Base-by-base conservation (phyloP, 192 early-diverging fungal genomes). In the Piromyces finnis region DNA sequence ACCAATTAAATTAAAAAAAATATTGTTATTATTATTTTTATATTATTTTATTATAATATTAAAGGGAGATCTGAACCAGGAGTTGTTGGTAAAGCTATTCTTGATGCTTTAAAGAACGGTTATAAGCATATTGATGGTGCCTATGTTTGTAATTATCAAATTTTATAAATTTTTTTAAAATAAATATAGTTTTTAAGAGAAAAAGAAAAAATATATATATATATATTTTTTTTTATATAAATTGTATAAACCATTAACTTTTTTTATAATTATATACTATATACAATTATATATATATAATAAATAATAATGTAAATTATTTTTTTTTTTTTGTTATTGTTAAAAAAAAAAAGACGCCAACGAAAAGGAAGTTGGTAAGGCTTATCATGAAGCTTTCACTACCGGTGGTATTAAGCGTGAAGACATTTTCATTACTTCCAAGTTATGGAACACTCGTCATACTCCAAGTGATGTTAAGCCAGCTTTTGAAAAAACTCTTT, bases 101-200 rank as follows among this genome's bases (percentile, higher is more conserved):
- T 86, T 79, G 84, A 84, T 12, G 92, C 93, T 30, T 78, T 95
- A 32, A 81, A 85, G 26, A 81, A 87, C 14, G 95, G 95, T 35
- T 91, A 92, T 87, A 85, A 91, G 11, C 92, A 93, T 81, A 90
- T 94, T 77, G 91, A 92, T 82, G 91, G 92, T 82, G 91, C 90
- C 26, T 84, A 84, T 59, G 83, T 85, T 77, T 91, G 88, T 87
- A 27, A 35, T 18, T 78, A 81, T 86, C 36, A 86, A 80, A 30
- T 78, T 81, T 80, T 32, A 32, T 32, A n/a, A n/a, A n/a, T 32
- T 32, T 32, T 32, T 32, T 32, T 32, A 32, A n/a, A n/a, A n/a
- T n/a, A n/a, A n/a, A n/a, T n/a, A n/a, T n/a, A n/a, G n/a, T n/a
- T n/a, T n/a, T n/a, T n/a, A n/a, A n/a, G n/a, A n/a, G n/a, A n/a